Percentiles rank a stretch among this genome's conserved stretches.
Conservation (phyloP, 768 basidiomycete species). For the Pleurotus sapidus region DNA sequence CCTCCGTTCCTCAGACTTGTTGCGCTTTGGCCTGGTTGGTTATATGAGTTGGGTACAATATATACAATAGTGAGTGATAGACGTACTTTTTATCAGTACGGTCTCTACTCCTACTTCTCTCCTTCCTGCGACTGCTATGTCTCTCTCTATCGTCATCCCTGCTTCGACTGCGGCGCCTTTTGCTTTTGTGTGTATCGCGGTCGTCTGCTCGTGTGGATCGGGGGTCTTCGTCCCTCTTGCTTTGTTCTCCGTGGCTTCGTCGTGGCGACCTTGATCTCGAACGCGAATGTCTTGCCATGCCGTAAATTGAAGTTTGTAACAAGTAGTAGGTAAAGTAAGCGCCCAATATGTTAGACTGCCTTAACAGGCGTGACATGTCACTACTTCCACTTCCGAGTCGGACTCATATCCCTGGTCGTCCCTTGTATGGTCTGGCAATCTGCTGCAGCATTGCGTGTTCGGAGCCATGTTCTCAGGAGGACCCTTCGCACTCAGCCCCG, state of each 20-base stretch:
- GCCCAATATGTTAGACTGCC: no score
- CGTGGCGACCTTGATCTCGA: conserved; percentile 43
- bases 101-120: conserved; percentile 37
- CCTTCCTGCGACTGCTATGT: conserved; percentile 20
- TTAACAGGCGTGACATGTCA: no score
- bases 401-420: background rate
- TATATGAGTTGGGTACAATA: background rate
- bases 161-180: conserved; percentile 28
- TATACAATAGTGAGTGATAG: background rate
- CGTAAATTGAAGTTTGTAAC: background rate
- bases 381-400: background rate
- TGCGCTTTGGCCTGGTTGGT: conserved; percentile 66
- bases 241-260: conserved; percentile 34
- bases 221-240: conserved; percentile 31
- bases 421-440: background rate
- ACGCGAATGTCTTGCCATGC: conserved; percentile 49
- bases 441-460: background rate
- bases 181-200: conserved; percentile 23
- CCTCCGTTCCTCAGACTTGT: conserved; percentile 82
- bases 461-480: background rate
- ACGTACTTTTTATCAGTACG: conserved; percentile 46
- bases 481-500: conserved; percentile 57
- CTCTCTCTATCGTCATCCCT: conserved; percentile 23
- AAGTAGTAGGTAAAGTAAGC: no score
- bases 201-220: conserved; percentile 27